Base-by-base conservation (phyloP, 75 land plant genomes). In the Sequoia sempervirens region DNA sequence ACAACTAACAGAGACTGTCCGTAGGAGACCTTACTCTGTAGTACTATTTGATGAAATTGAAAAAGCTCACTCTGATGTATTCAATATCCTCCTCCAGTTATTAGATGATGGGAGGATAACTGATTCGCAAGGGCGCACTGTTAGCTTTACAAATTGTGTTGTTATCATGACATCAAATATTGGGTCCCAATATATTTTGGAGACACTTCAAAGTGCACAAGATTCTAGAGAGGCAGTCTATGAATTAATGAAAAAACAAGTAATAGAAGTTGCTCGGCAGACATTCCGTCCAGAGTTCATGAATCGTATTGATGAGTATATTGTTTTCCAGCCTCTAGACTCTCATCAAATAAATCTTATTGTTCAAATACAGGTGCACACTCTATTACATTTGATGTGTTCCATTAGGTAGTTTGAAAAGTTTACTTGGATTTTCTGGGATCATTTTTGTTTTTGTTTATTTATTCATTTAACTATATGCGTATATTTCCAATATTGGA, bases 1-100 rank as follows among this genome's bases (percentile, higher is more conserved):
- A 6, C 98, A 97, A 83, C 89, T 97, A 4, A 97, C 96, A n/a
- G 96, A 97, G 86, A 80, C 91, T 38, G 92, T 97, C 68, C 89
- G 98, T 7, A 87, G 98, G 74, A 89, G 99, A 75, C 98, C 96
- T 17, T 97, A 97, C 84, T 87, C 94, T 66, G 98, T 97, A 20
- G 88, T 97, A 9, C 88, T 97, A 26, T 97, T 97, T 89, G 99
- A 97, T 86, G 99, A 97, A 83, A 96, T 97, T 78, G 99, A 97
- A 87, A 97, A 97, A 82, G 98, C 99, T 4, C 98, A 96, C 84
- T 84, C 90, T 50, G 96, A 94, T 84, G 98, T 96, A 9, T 96
- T 96, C 88, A 97, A 97, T 82, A 90, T 96, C 74, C 88, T 97
- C 82, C 92, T 97, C 80, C 98, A 97, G 68, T 84, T 97, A 34